Evolutionary conservation across 345 rosid species (phyloP).

Genomic region (Eucalyptus polybractea): DNA sequence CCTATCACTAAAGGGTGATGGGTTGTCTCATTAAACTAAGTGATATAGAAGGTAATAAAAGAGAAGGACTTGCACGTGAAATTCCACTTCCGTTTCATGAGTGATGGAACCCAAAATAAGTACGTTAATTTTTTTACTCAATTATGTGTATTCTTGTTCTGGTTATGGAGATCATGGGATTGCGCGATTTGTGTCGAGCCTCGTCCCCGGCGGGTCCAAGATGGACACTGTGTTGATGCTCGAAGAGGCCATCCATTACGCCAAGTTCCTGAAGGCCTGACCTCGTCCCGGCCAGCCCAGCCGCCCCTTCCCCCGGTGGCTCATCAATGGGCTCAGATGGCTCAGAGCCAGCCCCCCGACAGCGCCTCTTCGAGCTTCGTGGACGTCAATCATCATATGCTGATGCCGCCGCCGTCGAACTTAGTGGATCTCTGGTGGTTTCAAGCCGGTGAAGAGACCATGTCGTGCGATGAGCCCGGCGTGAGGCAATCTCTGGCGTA

Average conservation of each 20-base stretch:
- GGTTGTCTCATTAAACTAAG: no score
- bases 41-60: no score
- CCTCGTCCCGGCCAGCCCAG: neutral
- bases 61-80: no score
- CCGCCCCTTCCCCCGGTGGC: neutral
- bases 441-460: neutral
- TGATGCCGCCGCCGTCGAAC: neutral
- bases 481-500: neutral
- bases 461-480: neutral
- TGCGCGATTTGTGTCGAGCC: slow-evolving; percentile 1
- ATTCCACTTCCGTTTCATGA: no score
- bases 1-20: no score
- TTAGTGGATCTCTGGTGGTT: neutral
- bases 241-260: slow-evolving; percentile 75
- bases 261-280: slow-evolving; percentile 53
- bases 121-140: no score
- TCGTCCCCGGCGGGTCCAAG: slow-evolving; percentile 76
- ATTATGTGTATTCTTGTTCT: no score
- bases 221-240: slow-evolving; percentile 88
- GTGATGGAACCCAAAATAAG: no score
- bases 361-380: neutral
- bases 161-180: no score
- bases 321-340: neutral
- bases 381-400: neutral
- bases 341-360: neutral